These are phyloP conservation scores for Penicillium bialowiezense DNA, from an alignment of 495 filamentous ascomycete species.

Conservation along the genomic window DNA sequence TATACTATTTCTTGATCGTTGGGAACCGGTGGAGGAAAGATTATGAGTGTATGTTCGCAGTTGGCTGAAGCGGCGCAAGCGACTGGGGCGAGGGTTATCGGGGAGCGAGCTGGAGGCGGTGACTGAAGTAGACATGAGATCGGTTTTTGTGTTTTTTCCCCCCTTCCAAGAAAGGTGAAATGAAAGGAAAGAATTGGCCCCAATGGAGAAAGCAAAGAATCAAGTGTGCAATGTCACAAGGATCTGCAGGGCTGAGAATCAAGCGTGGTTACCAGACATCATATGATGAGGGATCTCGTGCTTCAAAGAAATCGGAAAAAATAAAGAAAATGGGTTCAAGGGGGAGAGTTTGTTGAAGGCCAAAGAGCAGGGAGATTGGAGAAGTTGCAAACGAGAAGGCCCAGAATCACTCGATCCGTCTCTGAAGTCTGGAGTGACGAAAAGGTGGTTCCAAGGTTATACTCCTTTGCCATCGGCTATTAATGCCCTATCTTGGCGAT, in stretches of 20 bases:
- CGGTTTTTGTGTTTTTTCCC: too few relatives aligned
- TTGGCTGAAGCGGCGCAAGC: conserved; percentile 71
- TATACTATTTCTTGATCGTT: conserved; percentile 33
- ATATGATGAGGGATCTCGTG: conserved; percentile 3
- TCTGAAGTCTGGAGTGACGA: too few relatives aligned
- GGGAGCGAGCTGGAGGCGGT: conserved; percentile 40
- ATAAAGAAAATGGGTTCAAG: neutral
- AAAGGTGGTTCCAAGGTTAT: neutral
- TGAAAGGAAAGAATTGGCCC: neutral
- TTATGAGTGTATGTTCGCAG: conserved; percentile 70
- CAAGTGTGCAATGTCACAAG: conserved; percentile 1
- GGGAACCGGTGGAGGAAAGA: conserved; percentile 34
- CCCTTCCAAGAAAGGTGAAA: too few relatives aligned
- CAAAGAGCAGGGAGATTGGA: too few relatives aligned
- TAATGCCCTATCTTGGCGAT: conserved; percentile 2
- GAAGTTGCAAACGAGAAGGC: too few relatives aligned
- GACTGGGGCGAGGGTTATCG: conserved; percentile 48
- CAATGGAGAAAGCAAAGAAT: neutral
- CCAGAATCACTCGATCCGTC: too few relatives aligned
- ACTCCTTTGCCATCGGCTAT: conserved; percentile 6
- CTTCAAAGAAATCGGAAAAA: neutral
- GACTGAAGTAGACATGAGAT: conserved; percentile 37
- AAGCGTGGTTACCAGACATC: neutral
- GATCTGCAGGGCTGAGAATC: conserved; percentile 18
- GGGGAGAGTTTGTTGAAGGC: too few relatives aligned